A percentile compares a stretch with the other conserved stretches of the same genome.
Conservation (phyloP, 345 rosid genomes). For the Populus ilicifolia region DNA sequence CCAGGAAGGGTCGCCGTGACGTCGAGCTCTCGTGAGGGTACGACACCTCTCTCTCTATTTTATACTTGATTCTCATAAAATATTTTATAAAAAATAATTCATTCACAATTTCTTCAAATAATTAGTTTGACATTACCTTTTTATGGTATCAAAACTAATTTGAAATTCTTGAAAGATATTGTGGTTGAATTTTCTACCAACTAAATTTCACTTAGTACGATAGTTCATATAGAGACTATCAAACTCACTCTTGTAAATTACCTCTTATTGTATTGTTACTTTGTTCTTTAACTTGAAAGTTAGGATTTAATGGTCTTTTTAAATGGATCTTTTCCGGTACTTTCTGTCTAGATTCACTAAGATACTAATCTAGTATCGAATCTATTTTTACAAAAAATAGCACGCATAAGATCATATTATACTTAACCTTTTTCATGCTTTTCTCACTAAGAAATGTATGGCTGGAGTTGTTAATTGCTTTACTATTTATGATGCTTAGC, state of each 20-base stretch:
- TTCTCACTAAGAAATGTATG: neutral
- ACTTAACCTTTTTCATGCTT: neutral
- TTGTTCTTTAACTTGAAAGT: neutral
- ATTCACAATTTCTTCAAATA: no score
- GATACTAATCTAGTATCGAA: neutral
- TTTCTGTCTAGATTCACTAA: neutral
- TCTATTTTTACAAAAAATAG: neutral
- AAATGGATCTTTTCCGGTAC: neutral
- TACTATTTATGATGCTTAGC: neutral
- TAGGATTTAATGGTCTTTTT: neutral
- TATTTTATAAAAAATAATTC: no score
- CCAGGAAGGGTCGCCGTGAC: no score
- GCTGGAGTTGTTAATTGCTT: no score
- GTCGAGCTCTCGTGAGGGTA: no score
- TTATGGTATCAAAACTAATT: no score
- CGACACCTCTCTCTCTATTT: no score
- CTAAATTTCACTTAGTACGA: neutral
- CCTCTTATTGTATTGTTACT: neutral
- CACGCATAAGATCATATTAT: neutral
- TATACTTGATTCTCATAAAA: no score
- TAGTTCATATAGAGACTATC: neutral
- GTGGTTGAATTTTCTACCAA: no score
- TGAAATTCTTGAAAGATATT: no score
- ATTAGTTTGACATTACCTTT: no score
- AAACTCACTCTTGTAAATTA: neutral